A percentile compares a stretch with the other conserved stretches of the same genome.
These are phyloP conservation scores for Benincasa hispida DNA, from an alignment of 306 rosid genomes.

Conservation along the genomic window DNA sequence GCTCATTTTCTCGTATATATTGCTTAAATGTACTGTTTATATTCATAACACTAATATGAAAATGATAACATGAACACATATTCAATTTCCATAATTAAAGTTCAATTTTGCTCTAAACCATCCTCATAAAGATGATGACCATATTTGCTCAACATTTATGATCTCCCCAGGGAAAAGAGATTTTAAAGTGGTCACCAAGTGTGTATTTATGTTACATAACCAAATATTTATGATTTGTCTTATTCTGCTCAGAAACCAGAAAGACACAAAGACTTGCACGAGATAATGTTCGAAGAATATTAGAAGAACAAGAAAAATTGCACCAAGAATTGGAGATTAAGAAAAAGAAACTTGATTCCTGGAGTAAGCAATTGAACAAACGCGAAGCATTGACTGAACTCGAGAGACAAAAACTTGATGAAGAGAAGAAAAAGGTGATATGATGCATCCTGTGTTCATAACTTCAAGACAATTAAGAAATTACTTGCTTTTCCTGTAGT, in stretches of 20 bases:
- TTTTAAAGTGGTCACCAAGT: neutral
- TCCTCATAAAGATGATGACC: neutral
- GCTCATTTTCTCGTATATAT: neutral
- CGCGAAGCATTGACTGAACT: slow-evolving; percentile 78
- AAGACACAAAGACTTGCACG: slow-evolving; percentile 64
- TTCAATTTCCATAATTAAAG: neutral
- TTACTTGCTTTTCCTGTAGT: neutral
- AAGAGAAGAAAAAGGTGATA: slow-evolving; percentile 69
- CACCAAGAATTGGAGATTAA: slow-evolving; percentile 63
- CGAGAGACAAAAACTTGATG: slow-evolving; percentile 81
- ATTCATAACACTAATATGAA: neutral
- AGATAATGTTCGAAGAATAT: slow-evolving; percentile 41
- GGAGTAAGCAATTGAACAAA: slow-evolving; percentile 80
- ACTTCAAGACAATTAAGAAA: neutral
- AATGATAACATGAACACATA: neutral
- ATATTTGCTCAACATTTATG: neutral
- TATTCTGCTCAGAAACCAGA: slow-evolving; percentile 49
- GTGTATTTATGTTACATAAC: neutral
- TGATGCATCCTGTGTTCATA: neutral
- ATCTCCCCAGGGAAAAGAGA: neutral
- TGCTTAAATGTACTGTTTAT: neutral
- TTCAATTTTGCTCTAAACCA: neutral
- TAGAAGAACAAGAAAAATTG: slow-evolving; percentile 76
- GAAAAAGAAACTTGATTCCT: slow-evolving; percentile 59
- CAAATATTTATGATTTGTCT: neutral